Evolutionary conservation across 208 protist species (phyloP).

Genomic region (Trypanosoma scelopori): DNA sequence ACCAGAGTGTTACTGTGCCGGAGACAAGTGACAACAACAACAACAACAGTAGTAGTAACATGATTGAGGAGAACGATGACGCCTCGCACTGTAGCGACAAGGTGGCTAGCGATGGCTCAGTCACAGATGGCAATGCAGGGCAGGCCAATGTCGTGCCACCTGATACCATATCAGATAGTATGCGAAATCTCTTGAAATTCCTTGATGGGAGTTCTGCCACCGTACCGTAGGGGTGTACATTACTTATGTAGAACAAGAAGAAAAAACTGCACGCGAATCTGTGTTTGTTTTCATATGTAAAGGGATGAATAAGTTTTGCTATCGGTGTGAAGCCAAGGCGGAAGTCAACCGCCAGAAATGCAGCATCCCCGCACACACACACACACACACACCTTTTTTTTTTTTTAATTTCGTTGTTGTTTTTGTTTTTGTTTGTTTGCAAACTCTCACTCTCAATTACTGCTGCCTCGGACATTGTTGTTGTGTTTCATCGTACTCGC

Average conservation of each 20-base stretch:
- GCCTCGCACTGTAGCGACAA: not conserved
- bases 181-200: slow-evolving; percentile 14
- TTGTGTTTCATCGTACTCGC: too few species aligned
- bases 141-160: not conserved
- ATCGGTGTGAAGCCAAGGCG: too few species aligned
- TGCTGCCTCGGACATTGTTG: too few species aligned
- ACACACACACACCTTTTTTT: too few species aligned
- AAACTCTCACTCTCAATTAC: too few species aligned
- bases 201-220: slow-evolving; percentile 5
- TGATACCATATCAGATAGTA: slow-evolving; percentile 2
- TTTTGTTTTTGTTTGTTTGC: too few species aligned
- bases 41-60: too few species aligned
- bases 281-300: slow-evolving; percentile 7
- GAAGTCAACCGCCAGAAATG: too few species aligned
- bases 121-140: not conserved
- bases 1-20: not conserved
- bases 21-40: too few species aligned
- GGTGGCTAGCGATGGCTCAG: not conserved
- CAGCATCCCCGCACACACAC: too few species aligned
- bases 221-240: not conserved
- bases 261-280: not conserved
- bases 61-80: not conserved
- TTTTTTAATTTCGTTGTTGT: too few species aligned
- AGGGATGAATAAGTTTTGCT: too few species aligned
- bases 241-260: slow-evolving; percentile 5